Evolutionary conservation across 345 rosid genomes (phyloP).

Genomic region (Combretum micranthum): DNA sequence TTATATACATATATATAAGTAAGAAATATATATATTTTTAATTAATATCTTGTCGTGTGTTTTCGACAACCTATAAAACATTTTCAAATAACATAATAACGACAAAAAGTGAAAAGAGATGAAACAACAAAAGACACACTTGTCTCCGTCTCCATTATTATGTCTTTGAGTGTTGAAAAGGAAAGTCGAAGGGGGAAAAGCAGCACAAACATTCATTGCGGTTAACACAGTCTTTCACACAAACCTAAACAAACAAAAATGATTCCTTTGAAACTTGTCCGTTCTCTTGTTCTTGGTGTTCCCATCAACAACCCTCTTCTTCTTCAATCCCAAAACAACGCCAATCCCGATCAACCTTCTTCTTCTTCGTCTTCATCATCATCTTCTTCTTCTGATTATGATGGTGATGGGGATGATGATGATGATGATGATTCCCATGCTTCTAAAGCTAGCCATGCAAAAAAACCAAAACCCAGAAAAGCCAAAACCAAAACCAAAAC

Average conservation of each 20-base stretch:
- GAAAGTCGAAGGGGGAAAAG: too few species aligned
- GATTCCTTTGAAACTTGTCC: conserved; percentile 63
- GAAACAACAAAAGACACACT: too few species aligned
- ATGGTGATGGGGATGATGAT: conserved; percentile 14
- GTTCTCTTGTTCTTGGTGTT: conserved; percentile 49
- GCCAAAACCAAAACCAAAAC: conserved; percentile 13
- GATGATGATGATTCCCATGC: conserved; percentile 4
- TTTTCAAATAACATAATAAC: too few species aligned
- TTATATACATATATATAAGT: too few species aligned
- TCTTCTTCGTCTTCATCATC: conserved; percentile 6
- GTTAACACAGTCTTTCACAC: too few species aligned
- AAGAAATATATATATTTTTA: too few species aligned
- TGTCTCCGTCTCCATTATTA: too few species aligned
- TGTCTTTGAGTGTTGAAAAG: too few species aligned
- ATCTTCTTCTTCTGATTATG: conserved; percentile 4
- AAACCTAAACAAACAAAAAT: conserved; percentile 14
- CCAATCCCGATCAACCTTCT: conserved; percentile 7
- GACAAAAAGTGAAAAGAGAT: too few species aligned
- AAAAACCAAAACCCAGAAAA: conserved; percentile 16
- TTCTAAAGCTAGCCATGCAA: neutral
- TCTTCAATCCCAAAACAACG: neutral
- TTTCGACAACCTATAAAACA: too few species aligned
- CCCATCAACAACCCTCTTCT: conserved; percentile 24
- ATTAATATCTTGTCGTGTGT: too few species aligned
- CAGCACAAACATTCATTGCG: too few species aligned